Evolutionary conservation across 768 basidiomycete genomes (phyloP).

Genomic region (Boletus coccyginus): DNA sequence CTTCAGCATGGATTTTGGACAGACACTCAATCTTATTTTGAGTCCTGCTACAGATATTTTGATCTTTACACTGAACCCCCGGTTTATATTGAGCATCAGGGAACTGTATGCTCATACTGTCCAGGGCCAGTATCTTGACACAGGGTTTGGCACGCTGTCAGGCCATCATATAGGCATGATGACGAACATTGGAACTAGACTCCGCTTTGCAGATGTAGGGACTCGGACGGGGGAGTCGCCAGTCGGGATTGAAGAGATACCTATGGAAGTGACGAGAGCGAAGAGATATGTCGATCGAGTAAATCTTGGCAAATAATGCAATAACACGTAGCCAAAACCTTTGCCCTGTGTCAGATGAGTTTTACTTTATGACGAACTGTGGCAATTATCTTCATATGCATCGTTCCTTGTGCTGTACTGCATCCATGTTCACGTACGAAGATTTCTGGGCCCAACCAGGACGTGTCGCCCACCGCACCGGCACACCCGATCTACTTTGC

Average conservation of each 20-base stretch:
- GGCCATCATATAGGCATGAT: background rate
- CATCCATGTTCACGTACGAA: too few species aligned
- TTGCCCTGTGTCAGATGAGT: too few species aligned
- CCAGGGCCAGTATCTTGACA: background rate
- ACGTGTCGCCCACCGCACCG: too few species aligned
- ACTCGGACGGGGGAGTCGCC: background rate
- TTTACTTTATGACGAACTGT: too few species aligned
- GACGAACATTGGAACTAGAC: background rate
- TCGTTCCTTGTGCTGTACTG: too few species aligned
- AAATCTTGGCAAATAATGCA: background rate
- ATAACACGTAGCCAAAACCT: too few species aligned
- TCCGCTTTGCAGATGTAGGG: background rate
- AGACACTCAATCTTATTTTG: background rate
- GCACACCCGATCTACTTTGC: too few species aligned
- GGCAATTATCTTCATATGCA: too few species aligned
- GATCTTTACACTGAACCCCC: background rate
- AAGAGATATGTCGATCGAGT: background rate
- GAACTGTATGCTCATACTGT: background rate
- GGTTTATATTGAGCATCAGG: constrained; percentile 7
- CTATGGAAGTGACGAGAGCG: background rate
- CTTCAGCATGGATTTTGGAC: background rate
- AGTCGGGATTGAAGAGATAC: background rate
- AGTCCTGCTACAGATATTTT: background rate
- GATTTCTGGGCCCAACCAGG: too few species aligned
- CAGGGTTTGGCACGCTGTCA: background rate